A percentile compares a stretch with the other conserved stretches of the same genome.
These are phyloP conservation scores for Rhizophora apiculata DNA, from an alignment of 345 rosid species.

Conservation along the genomic window DNA sequence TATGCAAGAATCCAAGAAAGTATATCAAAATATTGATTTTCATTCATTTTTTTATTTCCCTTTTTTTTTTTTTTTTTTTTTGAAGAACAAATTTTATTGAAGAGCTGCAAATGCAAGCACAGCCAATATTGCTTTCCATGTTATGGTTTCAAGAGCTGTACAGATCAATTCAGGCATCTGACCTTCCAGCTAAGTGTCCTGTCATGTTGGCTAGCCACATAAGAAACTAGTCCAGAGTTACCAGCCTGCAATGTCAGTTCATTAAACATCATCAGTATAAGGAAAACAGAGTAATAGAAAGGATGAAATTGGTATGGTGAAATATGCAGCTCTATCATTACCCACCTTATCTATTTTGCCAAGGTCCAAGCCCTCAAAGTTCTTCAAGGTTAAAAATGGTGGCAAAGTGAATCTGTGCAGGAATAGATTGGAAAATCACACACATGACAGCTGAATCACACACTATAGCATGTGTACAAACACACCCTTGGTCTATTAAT, in stretches of 20 bases:
- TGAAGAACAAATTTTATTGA: no score
- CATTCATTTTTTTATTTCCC: no score
- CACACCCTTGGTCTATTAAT: neutral
- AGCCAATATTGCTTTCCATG: no score
- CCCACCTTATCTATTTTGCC: slow-evolving; percentile 73
- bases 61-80: no score
- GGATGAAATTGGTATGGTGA: neutral
- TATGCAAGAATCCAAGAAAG: slow-evolving; percentile 17
- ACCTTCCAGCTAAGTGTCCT: slow-evolving; percentile 91
- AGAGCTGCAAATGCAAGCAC: no score
- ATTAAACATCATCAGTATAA: slow-evolving; percentile 1
- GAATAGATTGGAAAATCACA: slow-evolving; percentile 7
- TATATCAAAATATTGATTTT: neutral
- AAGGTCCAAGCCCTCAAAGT: slow-evolving; percentile 81
- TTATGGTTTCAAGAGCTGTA: slow-evolving; percentile 1
- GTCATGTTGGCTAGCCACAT: slow-evolving; percentile 82
- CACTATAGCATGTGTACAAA: no score
- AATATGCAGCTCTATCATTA: neutral
- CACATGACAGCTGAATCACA: neutral
- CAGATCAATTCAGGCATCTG: neutral
- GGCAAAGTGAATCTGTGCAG: slow-evolving; percentile 66
- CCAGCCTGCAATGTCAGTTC: slow-evolving; percentile 41
- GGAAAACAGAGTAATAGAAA: no score
- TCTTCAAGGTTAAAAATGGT: slow-evolving; percentile 65
- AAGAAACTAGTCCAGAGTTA: slow-evolving; percentile 90